phyloP scores from a whole-genome alignment of 139 green algal species.

The Closterium sp. region DNA sequence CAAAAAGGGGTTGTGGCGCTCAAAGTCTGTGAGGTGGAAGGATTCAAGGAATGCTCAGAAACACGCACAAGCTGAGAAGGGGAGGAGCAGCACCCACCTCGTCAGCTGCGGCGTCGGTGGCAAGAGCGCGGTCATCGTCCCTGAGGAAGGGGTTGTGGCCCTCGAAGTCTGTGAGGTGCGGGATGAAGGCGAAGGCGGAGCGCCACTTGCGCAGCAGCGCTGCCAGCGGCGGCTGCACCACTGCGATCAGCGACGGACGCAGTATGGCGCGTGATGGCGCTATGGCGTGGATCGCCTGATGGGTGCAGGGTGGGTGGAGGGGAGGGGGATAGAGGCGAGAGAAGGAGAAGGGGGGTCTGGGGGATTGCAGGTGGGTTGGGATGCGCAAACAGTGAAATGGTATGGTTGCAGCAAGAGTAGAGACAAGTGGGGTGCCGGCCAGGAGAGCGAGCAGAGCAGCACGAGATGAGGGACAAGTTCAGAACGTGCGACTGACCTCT shows the following conservation, averaged over 20 bases:
- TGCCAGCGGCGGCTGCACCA: constrained; percentile 25
- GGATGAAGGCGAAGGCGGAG: constrained; percentile 32
- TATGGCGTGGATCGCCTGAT: background rate
- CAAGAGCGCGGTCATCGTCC: constrained; percentile 33
- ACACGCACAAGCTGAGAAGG: too few species aligned
- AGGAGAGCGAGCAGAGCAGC: too few species aligned
- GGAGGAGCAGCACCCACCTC: constrained; percentile 6
- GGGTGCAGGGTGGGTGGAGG: too few species aligned
- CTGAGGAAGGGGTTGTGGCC: constrained; percentile 8
- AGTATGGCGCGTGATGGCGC: background rate
- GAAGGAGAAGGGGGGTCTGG: background rate
- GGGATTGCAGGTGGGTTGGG: background rate
- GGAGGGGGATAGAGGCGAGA: too few species aligned
- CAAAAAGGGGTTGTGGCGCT: constrained; percentile 18
- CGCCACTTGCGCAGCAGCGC: constrained; percentile 32
- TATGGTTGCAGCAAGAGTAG: background rate
- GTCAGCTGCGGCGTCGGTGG: constrained; percentile 15
- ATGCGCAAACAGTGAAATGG: background rate
- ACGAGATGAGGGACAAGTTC: too few species aligned
- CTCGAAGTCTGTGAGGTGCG: constrained; percentile 34
- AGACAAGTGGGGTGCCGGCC: background rate
- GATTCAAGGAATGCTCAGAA: too few species aligned
- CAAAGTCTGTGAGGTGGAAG: constrained; percentile 35
- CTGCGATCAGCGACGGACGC: background rate
- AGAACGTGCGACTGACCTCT: too few species aligned